Percentiles rank a stretch among this genome's conserved stretches.
These are phyloP conservation scores for Withania somnifera DNA, from an alignment of 305 asterid species.

Conservation along the genomic window DNA sequence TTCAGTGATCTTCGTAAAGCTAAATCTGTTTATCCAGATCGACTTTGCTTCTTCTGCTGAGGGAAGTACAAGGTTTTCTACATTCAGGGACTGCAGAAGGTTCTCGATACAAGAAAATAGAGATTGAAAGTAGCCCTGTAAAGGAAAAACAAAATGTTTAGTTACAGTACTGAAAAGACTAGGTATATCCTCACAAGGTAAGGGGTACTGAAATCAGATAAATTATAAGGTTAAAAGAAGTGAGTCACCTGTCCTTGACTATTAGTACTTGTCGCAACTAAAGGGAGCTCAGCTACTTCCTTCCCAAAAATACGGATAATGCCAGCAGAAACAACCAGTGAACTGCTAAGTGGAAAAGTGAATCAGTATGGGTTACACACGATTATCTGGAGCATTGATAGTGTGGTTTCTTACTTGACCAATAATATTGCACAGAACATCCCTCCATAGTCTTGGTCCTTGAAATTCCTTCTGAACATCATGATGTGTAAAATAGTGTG, in stretches of 20 bases:
- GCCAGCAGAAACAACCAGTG: slow-evolving; percentile 63
- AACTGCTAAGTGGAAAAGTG: slow-evolving; percentile 27
- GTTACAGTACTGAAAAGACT: not conserved
- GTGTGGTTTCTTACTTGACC: slow-evolving; percentile 43
- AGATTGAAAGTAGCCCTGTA: slow-evolving; percentile 72
- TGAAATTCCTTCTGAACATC: slow-evolving; percentile 40
- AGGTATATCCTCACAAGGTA: not conserved
- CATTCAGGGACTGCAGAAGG: slow-evolving; percentile 41
- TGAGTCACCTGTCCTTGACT: slow-evolving; percentile 61
- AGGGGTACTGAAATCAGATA: not conserved
- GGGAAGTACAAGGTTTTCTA: slow-evolving; percentile 59
- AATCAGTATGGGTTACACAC: slow-evolving; percentile 5
- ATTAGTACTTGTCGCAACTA: slow-evolving; percentile 57
- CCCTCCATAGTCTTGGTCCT: slow-evolving; percentile 68
- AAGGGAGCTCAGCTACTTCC: slow-evolving; percentile 79
- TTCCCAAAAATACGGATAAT: slow-evolving; percentile 63
- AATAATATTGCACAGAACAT: slow-evolving; percentile 62
- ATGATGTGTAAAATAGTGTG: slow-evolving; percentile 2
- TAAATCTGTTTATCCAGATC: slow-evolving; percentile 62
- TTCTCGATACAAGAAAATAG: slow-evolving; percentile 50
- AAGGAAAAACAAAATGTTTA: not conserved
- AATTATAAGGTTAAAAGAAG: not conserved
- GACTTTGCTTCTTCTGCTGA: slow-evolving; percentile 77
- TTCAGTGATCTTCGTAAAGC: slow-evolving; percentile 39
- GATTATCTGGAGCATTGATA: not conserved